Evolutionary conservation across 129 eudicot genomes (phyloP).

Genomic region (Ambrosia trifida): DNA sequence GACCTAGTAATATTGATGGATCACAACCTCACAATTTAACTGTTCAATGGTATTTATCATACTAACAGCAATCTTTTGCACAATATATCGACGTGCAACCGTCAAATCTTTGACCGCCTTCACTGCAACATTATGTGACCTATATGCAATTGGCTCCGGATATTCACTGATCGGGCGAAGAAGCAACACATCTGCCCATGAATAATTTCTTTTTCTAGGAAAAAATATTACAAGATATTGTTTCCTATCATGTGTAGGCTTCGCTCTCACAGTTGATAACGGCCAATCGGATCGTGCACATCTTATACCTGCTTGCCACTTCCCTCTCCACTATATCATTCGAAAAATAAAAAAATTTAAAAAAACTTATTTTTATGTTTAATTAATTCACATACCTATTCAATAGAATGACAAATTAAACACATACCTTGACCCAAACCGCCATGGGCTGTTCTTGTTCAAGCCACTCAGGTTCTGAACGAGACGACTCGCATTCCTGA

Average conservation of each 20-base stretch:
- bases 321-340: slow-evolving; percentile 82
- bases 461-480: slow-evolving; percentile 47
- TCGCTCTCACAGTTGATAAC: slow-evolving; percentile 74
- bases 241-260: slow-evolving; percentile 94
- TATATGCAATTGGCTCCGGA: slow-evolving; percentile 87
- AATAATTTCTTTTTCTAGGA: slow-evolving; percentile 77
- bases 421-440: slow-evolving; percentile 94
- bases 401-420: not conserved
- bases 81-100: slow-evolving; percentile 71
- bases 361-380: not conserved
- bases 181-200: slow-evolving; percentile 92
- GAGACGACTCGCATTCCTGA: slow-evolving; percentile 52
- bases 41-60: slow-evolving; percentile 81
- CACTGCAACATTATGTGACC: slow-evolving; percentile 66
- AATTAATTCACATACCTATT: not conserved
- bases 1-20: not conserved
- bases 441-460: slow-evolving; percentile 77
- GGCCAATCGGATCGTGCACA: slow-evolving; percentile 97
- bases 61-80: slow-evolving; percentile 87
- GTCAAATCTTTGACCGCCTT: slow-evolving; percentile 87
- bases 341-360: not conserved
- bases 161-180: slow-evolving; percentile 82
- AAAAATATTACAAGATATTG: slow-evolving; percentile 88
- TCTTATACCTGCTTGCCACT: slow-evolving; percentile 96
- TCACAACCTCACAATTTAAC: slow-evolving; percentile 66